Base-by-base conservation (phyloP, 768 basidiomycete species). In the Psilocybe cubensis region DNA sequence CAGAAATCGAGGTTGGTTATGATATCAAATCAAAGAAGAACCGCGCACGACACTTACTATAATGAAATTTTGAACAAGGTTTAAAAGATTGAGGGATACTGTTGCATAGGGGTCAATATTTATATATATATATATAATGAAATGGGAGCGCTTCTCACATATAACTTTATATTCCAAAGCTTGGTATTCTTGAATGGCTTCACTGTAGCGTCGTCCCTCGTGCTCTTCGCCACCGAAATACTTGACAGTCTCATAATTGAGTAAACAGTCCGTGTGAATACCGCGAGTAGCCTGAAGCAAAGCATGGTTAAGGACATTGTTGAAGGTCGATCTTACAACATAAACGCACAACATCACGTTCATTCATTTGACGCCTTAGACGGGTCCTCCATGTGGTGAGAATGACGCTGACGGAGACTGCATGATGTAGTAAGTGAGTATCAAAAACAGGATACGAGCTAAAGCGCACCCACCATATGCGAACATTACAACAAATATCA, bases 181-280 rank as follows among this genome's bases (percentile, higher is more conserved):
- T 64, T 96, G 94, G 63, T 93, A 94, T 52, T 87, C 79, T 14
- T 77, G 69, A 59, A 96, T 81, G 2, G 93, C 91, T 12, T 87
- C 80, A 10, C 76, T 70, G 66, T 93, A 94, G 27, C 94, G 80
- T 41, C 79, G 77, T 17, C 80, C 81, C 67, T 96, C 94, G 63
- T 93, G 85, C 21, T 83, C 79, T 70, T 96, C 94, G 14, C 92
- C 89, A n/a, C 85, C 86, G 68, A 94, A 95, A 69, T 92, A 92
- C 70, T 92, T 95, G 64, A 94, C 88, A 4, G 92, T 93, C 70
- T 91, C 89, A 58, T 91, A 91, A 67, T 91, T 91, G 50, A 92
- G 80, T 25, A 93, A 72, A 63, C 85, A 86, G 65, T 94, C 92
- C 4, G 90, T 88, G 62, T 92, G 88, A 51, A 94, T 94, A 8